phyloP scores from a whole-genome alignment of 129 eudicot species.

The Pseudognaphalium luteoalbum region DNA sequence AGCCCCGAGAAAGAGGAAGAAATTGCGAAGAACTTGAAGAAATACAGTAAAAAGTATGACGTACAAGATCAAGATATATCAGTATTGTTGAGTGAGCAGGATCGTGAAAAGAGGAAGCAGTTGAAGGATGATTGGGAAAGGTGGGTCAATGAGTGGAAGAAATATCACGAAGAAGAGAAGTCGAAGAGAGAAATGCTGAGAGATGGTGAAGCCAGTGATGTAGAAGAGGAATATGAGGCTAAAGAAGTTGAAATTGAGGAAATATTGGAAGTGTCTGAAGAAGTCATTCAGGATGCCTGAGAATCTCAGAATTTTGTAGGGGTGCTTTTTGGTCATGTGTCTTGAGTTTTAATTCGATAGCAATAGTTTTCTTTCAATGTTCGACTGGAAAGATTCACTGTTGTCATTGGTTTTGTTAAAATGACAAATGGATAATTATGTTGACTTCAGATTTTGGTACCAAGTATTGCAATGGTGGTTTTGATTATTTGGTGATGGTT shows the following conservation, averaged over 20 bases:
- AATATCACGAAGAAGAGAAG: constrained; percentile 57
- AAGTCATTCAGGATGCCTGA: constrained; percentile 25
- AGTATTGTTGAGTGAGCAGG: constrained; percentile 62
- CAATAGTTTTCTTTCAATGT: too few relatives aligned
- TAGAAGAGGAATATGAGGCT: constrained; percentile 76
- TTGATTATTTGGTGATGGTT: not conserved
- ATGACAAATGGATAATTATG: not conserved
- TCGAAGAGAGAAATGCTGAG: constrained; percentile 57
- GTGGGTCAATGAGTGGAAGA: constrained; percentile 69
- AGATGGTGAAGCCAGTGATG: constrained; percentile 85
- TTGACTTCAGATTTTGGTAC: not conserved
- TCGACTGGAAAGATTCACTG: not conserved
- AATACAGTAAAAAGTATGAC: constrained; percentile 76
- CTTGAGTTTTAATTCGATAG: not conserved
- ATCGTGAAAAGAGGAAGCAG: constrained; percentile 65
- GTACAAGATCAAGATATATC: constrained; percentile 82
- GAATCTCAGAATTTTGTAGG: not conserved
- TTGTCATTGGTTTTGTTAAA: not conserved
- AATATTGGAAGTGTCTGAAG: constrained; percentile 51
- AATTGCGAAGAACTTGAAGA: constrained; percentile 63
- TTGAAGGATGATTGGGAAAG: constrained; percentile 73
- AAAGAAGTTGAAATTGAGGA: constrained; percentile 77
- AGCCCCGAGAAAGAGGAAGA: constrained; percentile 80
- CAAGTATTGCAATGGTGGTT: not conserved
- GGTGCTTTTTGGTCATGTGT: not conserved